Conservation (phyloP, 768 basidiomycete genomes). For the Paxillus involutus region DNA sequence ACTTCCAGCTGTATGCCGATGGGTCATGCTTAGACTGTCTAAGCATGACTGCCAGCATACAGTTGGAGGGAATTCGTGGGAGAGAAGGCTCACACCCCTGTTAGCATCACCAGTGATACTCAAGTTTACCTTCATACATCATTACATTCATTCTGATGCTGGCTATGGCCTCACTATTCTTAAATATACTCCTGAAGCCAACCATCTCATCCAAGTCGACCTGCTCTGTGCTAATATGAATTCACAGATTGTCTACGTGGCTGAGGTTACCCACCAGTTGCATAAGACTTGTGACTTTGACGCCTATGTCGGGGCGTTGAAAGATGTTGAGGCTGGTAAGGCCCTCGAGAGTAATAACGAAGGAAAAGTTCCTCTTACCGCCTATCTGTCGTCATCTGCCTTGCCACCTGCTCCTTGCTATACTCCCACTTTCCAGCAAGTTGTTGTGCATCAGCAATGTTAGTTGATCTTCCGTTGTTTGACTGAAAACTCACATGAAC, state of each 20-base stretch:
- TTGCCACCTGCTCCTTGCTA: too few relatives aligned
- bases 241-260: background rate
- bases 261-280: background rate
- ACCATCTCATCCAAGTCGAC: constrained; percentile 1
- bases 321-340: background rate
- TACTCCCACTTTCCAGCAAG: too few relatives aligned
- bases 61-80: background rate
- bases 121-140: too few relatives aligned
- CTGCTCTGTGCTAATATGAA: background rate
- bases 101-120: background rate
- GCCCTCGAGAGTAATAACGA: background rate
- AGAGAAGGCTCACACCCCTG: background rate
- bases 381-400: too few relatives aligned
- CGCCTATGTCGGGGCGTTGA: background rate
- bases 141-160: too few relatives aligned
- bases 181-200: background rate
- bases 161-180: background rate
- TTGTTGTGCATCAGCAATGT: too few relatives aligned
- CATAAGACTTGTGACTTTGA: background rate
- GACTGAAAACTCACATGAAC: too few relatives aligned
- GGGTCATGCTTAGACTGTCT: too few relatives aligned
- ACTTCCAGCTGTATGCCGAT: too few relatives aligned
- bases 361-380: background rate
- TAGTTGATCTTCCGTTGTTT: too few relatives aligned
- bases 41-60: too few relatives aligned